Percentiles rank a stretch among this genome's conserved stretches.
phyloP scores from a whole-genome alignment of 371 early-diverging fungal genomes.

The Mucor ambiguus region DNA sequence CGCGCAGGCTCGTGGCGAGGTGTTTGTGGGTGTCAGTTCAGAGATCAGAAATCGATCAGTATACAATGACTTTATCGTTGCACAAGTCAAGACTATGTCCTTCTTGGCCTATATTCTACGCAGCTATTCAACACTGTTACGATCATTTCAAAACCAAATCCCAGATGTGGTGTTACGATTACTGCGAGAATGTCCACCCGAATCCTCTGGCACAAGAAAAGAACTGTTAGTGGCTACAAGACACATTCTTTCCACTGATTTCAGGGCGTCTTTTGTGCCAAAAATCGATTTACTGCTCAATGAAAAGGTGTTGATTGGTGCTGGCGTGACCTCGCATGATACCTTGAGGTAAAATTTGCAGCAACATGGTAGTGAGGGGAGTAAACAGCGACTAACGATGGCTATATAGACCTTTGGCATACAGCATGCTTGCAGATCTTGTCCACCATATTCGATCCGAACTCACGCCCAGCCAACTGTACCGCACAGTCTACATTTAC shows the following conservation, averaged over 20 bases:
- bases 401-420: constrained; percentile 80
- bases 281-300: constrained; percentile 88
- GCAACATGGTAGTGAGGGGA: too few species aligned
- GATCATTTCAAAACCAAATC: constrained; percentile 82
- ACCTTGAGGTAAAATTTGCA: constrained; percentile 66
- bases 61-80: constrained; percentile 84
- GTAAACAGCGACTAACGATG: not conserved
- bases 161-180: constrained; percentile 88
- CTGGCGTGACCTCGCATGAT: constrained; percentile 92
- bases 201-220: constrained; percentile 90
- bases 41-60: constrained; percentile 71
- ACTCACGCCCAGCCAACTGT: constrained; percentile 78
- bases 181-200: constrained; percentile 92
- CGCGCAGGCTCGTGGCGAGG: constrained; percentile 67
- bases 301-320: constrained; percentile 90
- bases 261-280: constrained; percentile 83
- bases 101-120: constrained; percentile 95
- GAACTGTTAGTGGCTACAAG: constrained; percentile 95
- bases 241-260: constrained; percentile 92
- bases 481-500: constrained; percentile 86
- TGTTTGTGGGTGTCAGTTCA: constrained; percentile 84
- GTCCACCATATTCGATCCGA: constrained; percentile 93
- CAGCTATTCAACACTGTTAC: constrained; percentile 68
- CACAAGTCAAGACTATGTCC: constrained; percentile 96
- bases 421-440: constrained; percentile 94